Percentiles rank a stretch among this genome's conserved stretches.
These are phyloP conservation scores for Scheffersomyces coipomensis DNA, from an alignment of 805 yeast species.

Conservation along the genomic window DNA sequence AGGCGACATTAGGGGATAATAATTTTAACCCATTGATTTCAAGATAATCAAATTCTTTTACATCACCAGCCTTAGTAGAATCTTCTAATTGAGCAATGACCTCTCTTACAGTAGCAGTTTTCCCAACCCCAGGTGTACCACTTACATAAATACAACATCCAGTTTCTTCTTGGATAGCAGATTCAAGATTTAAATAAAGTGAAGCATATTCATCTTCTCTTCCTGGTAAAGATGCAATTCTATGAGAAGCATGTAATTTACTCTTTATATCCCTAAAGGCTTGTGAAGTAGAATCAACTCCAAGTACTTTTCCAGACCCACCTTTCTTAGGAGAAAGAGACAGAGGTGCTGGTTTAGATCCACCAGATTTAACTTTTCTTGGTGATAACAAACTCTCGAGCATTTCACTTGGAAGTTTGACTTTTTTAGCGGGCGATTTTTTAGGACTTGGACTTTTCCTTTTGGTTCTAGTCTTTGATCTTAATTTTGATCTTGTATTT, in stretches of 20 bases:
- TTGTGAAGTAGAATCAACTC: slow-evolving; percentile 20
- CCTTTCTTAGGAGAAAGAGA: slow-evolving; percentile 15
- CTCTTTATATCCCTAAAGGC: slow-evolving; percentile 39
- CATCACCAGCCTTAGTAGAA: slow-evolving; percentile 20
- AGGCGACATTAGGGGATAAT: slow-evolving; percentile 74
- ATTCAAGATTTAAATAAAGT: slow-evolving; percentile 65
- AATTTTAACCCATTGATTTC: slow-evolving; percentile 92
- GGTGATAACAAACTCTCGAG: slow-evolving; percentile 7
- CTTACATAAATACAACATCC: slow-evolving; percentile 89
- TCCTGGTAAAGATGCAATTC: slow-evolving; percentile 66
- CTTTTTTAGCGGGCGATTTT: slow-evolving; percentile 6
- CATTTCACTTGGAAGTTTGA: background rate
- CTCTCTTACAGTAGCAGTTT: slow-evolving; percentile 89
- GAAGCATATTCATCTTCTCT: slow-evolving; percentile 80
- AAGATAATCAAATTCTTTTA: slow-evolving; percentile 59
- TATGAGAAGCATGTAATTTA: slow-evolving; percentile 44
- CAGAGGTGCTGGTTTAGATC: slow-evolving; percentile 9
- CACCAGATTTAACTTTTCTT: slow-evolving; percentile 16
- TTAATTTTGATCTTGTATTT: slow-evolving; percentile 6
- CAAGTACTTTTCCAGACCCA: background rate
- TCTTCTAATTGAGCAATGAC: slow-evolving; percentile 68
- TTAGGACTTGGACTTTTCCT: slow-evolving; percentile 1
- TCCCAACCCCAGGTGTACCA: slow-evolving; percentile 98
- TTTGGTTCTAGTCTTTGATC: slow-evolving; percentile 5
- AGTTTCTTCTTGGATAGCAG: slow-evolving; percentile 63